Evolutionary conservation across 78 protist genomes (phyloP).

Genomic region (Tieghemostelium lacteum): DNA sequence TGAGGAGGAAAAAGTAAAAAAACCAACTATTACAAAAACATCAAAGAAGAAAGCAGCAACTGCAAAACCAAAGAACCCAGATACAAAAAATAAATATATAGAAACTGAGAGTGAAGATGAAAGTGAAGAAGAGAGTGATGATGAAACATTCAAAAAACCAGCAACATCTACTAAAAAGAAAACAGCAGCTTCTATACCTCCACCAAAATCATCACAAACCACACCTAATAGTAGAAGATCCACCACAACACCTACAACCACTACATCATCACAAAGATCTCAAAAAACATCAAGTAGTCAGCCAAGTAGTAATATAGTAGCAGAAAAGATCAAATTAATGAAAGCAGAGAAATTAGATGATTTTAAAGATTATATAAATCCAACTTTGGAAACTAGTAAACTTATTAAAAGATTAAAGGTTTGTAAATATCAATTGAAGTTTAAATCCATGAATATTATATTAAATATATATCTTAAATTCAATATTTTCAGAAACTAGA

Average conservation of each 20-base stretch:
- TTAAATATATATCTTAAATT: background rate
- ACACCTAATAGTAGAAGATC: background rate
- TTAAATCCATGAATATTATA: too few relatives aligned
- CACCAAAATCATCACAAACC: background rate
- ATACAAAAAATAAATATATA: too few relatives aligned
- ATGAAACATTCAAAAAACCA: background rate
- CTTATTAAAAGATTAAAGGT: conserved; percentile 71
- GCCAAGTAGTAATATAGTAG: conserved; percentile 1
- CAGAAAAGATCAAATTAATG: conserved; percentile 1
- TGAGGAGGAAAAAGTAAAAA: background rate
- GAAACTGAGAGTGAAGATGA: background rate
- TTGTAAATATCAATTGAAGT: background rate
- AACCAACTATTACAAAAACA: too few relatives aligned
- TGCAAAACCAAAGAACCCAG: too few relatives aligned
- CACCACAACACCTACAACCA: background rate
- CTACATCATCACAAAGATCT: background rate
- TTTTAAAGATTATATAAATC: background rate
- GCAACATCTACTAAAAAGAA: background rate
- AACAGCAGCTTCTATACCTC: background rate
- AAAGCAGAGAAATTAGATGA: conserved; percentile 28
- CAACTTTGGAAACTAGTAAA: conserved; percentile 5
- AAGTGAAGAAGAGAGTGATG: background rate
- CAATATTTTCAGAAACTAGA: conserved; percentile 37
- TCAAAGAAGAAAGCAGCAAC: too few relatives aligned
- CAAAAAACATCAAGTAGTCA: background rate